These are phyloP conservation scores for Claviceps pazoutovae DNA, from an alignment of 2,329 filamentous ascomycete genomes.

Conservation along the genomic window DNA sequence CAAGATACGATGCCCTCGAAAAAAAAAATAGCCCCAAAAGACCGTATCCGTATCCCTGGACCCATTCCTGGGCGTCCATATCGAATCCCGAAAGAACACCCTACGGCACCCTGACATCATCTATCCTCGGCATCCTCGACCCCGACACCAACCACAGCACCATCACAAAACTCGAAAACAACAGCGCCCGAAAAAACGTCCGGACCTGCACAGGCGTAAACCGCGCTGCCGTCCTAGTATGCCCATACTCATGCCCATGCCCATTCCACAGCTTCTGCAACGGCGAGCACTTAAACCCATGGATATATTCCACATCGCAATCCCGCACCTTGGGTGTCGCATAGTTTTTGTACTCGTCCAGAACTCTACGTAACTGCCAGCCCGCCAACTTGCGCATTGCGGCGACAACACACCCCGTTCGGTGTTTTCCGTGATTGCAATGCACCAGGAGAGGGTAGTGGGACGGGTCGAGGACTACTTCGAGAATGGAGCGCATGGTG, in stretches of 20 bases:
- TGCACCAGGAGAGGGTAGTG: conserved; percentile 78
- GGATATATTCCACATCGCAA: conserved; percentile 45
- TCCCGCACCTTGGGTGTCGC: conserved; percentile 46
- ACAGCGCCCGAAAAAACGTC: conserved; percentile 28
- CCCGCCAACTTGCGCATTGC: conserved; percentile 61
- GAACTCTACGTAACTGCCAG: conserved; percentile 46
- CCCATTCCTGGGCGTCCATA: too few relatives aligned
- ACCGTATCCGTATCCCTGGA: too few relatives aligned
- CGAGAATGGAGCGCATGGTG: conserved; percentile 58
- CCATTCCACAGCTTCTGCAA: conserved; percentile 11
- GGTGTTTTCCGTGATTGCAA: conserved; percentile 90
- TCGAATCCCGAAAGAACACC: background rate
- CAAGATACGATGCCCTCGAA: too few relatives aligned
- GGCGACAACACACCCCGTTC: conserved; percentile 79
- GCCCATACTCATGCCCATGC: conserved; percentile 4
- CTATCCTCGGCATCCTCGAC: conserved; percentile 12
- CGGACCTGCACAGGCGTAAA: conserved; percentile 15
- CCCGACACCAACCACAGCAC: conserved; percentile 30
- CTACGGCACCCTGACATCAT: background rate
- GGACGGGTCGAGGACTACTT: conserved; percentile 52
- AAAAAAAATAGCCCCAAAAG: too few relatives aligned
- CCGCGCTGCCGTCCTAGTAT: conserved; percentile 4
- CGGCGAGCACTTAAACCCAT: conserved; percentile 30
- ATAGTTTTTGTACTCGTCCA: conserved; percentile 62
- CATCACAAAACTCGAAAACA: conserved; percentile 28